phyloP scores from a whole-genome alignment of 2,329 filamentous ascomycete genomes.

The Fusarium setosum region DNA sequence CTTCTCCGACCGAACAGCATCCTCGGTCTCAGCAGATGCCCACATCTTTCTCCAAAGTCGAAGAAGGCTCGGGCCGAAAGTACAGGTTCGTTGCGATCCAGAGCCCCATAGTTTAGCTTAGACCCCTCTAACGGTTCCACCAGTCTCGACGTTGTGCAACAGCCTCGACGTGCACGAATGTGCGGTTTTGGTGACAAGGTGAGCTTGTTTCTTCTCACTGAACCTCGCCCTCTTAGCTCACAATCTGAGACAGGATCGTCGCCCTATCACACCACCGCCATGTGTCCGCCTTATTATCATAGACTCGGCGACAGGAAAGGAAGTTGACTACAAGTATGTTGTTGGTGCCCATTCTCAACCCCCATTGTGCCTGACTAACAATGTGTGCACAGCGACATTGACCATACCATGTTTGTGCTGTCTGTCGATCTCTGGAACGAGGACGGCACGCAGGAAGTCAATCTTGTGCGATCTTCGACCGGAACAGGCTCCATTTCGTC shows the following conservation, averaged over 20 bases:
- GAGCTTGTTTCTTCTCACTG: constrained; percentile 39
- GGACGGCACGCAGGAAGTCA: constrained; percentile 72
- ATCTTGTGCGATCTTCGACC: constrained; percentile 72
- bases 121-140: constrained; percentile 28
- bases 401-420: constrained; percentile 61
- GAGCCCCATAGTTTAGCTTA: background rate
- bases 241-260: constrained; percentile 74
- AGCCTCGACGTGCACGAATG: constrained; percentile 94
- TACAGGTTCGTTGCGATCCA: constrained; percentile 46
- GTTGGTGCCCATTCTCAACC: background rate
- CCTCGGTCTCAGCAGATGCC: constrained; percentile 33
- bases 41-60: constrained; percentile 48
- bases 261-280: constrained; percentile 95
- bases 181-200: constrained; percentile 99
- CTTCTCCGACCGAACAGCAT: constrained; percentile 29
- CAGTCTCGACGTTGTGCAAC: constrained; percentile 85
- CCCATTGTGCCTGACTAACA: constrained; percentile 9
- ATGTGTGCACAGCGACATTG: constrained; percentile 47
- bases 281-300: constrained; percentile 87
- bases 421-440: constrained; percentile 78
- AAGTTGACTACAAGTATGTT: constrained; percentile 84
- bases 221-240: background rate
- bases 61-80: constrained; percentile 48
- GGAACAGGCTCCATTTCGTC: constrained; percentile 83
- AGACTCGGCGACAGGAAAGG: constrained; percentile 79